Evolutionary conservation across 768 basidiomycete species (phyloP).

Genomic region (Mrakia frigida): DNA sequence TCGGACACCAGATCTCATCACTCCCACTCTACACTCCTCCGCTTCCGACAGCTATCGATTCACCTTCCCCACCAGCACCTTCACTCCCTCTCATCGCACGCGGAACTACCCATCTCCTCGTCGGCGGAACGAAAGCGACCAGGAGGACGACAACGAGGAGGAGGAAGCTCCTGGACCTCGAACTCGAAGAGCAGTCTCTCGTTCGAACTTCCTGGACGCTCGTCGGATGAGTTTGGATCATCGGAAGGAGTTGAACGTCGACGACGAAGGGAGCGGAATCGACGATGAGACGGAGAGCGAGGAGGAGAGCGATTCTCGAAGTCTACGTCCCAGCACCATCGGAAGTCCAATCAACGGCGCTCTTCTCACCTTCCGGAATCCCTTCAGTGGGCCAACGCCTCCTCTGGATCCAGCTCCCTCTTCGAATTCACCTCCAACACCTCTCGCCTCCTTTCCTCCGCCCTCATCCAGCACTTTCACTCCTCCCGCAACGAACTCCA

Average conservation of each 20-base stretch:
- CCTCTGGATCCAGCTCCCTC: slow-evolving; percentile 4
- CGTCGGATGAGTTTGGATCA: slow-evolving; percentile 16
- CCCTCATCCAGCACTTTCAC: not conserved
- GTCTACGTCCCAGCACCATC: not conserved
- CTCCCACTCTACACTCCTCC: not conserved
- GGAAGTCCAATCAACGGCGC: not conserved
- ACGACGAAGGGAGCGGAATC: slow-evolving; percentile 31
- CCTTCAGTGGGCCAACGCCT: not conserved
- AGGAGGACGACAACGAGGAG: slow-evolving; percentile 11
- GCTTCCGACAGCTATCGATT: not conserved
- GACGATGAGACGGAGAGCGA: slow-evolving; percentile 31
- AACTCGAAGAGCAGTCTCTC: not conserved
- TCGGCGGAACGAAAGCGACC: slow-evolving; percentile 2
- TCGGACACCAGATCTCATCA: not conserved
- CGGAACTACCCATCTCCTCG: not conserved
- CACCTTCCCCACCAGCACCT: not conserved
- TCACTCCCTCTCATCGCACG: not conserved
- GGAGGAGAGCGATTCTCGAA: slow-evolving; percentile 18
- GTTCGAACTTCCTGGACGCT: slow-evolving; percentile 15
- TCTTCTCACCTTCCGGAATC: not conserved
- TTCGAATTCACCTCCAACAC: no score
- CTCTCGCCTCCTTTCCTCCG: not conserved
- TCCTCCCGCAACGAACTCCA: not conserved
- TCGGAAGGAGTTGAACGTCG: slow-evolving; percentile 15
- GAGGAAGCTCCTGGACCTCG: not conserved